Conservation (phyloP, 805 yeast species). For the Starmerella tilneyi region DNA sequence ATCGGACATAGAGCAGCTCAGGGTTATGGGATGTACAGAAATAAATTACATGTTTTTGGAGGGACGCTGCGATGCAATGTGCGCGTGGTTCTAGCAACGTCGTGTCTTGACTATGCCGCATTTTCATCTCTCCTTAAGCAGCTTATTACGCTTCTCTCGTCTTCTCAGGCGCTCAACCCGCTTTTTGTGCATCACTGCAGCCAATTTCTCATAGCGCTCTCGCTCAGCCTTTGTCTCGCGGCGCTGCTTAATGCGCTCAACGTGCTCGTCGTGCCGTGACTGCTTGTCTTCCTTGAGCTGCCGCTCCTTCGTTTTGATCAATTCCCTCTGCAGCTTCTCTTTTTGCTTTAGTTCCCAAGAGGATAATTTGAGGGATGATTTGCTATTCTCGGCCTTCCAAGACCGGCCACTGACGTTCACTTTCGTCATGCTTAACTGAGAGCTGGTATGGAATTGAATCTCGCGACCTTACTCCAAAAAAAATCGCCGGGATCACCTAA, state of each 20-base stretch:
- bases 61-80: slow-evolving; percentile 18
- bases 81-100: slow-evolving; percentile 14
- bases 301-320: slow-evolving; percentile 56
- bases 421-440: slow-evolving; percentile 16
- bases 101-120: not conserved
- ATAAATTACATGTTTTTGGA: slow-evolving; percentile 19
- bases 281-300: slow-evolving; percentile 73
- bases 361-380: slow-evolving; percentile 34
- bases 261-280: slow-evolving; percentile 42
- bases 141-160: slow-evolving; percentile 89
- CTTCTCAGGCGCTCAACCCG: slow-evolving; percentile 80
- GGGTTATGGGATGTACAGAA: slow-evolving; percentile 15
- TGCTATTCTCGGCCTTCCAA: slow-evolving; percentile 33
- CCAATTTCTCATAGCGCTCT: slow-evolving; percentile 75
- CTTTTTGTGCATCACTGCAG: slow-evolving; percentile 83
- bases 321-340: slow-evolving; percentile 54
- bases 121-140: slow-evolving; percentile 70
- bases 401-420: slow-evolving; percentile 31
- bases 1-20: slow-evolving; percentile 18
- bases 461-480: not conserved
- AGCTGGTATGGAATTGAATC: too few species aligned
- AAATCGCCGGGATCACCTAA: slow-evolving; percentile 3
- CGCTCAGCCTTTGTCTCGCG: slow-evolving; percentile 74
- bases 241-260: slow-evolving; percentile 45
- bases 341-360: slow-evolving; percentile 59